Evolutionary conservation across 805 yeast species (phyloP).

Genomic region (Monosporozyma yasuniensis): DNA sequence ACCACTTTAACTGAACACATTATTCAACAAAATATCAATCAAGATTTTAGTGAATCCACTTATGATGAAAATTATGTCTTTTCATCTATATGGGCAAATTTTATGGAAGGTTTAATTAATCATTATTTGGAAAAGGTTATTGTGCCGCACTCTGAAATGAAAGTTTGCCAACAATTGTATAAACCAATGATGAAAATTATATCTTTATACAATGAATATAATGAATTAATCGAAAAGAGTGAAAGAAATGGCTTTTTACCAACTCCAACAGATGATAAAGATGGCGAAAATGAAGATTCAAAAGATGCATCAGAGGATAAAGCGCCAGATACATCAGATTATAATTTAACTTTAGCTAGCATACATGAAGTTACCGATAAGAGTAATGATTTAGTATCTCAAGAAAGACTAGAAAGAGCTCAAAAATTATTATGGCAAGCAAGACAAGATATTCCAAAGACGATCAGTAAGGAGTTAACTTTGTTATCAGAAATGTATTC

Average conservation of each 20-base stretch:
- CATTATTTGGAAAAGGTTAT: conserved; percentile 30
- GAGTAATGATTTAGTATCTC: conserved; percentile 14
- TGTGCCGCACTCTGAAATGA: conserved; percentile 30
- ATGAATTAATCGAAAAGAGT: conserved; percentile 30
- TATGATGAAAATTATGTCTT: conserved; percentile 30
- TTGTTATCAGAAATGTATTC: conserved; percentile 31
- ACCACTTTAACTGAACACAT: conserved; percentile 26
- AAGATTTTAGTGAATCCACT: conserved; percentile 24
- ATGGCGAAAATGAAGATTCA: neutral
- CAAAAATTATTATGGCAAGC: conserved; percentile 29
- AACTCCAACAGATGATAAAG: neutral
- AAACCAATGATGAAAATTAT: conserved; percentile 33
- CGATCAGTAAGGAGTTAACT: conserved; percentile 29
- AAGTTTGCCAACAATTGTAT: conserved; percentile 30
- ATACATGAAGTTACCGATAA: neutral
- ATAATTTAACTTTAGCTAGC: neutral
- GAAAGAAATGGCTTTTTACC: conserved; percentile 29
- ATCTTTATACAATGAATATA: conserved; percentile 29
- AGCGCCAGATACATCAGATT: neutral
- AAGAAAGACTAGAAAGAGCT: conserved; percentile 25
- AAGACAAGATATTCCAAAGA: conserved; percentile 30
- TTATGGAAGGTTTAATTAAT: conserved; percentile 32
- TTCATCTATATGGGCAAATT: conserved; percentile 33
- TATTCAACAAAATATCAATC: conserved; percentile 28
- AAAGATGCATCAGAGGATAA: neutral